phyloP scores from a whole-genome alignment of 345 rosid species.

The Salix caprea region DNA sequence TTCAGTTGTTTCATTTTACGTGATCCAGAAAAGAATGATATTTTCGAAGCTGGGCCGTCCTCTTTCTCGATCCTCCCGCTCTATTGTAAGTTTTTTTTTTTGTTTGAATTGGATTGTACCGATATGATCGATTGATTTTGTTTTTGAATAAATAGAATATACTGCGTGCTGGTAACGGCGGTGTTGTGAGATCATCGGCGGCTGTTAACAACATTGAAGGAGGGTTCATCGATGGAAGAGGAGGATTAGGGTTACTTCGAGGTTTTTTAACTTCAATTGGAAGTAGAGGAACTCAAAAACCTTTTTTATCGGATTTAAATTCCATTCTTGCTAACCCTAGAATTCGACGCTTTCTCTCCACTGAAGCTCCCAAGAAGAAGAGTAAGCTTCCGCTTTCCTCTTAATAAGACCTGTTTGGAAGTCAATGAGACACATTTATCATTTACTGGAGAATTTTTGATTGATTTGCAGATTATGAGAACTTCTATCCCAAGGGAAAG shows the following conservation, averaged over 20 bases:
- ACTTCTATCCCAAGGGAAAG: constrained; percentile 72
- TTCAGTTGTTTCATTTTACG: too few relatives aligned
- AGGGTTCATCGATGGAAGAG: neutral
- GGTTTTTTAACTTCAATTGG: constrained; percentile 51
- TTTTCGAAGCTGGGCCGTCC: constrained; percentile 57
- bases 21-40: constrained; percentile 32
- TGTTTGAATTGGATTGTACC: too few relatives aligned
- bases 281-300: constrained; percentile 26
- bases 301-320: constrained; percentile 41
- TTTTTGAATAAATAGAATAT: constrained; percentile 3
- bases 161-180: constrained; percentile 6
- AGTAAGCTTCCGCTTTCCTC: constrained; percentile 31
- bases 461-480: constrained; percentile 69
- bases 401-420: neutral
- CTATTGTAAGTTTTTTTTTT: constrained; percentile 31
- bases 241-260: constrained; percentile 49
- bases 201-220: neutral
- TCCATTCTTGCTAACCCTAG: constrained; percentile 63
- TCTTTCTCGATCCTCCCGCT: constrained; percentile 48
- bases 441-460: neutral
- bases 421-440: neutral
- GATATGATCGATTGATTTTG: neutral
- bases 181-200: constrained; percentile 20
- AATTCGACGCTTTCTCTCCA: constrained; percentile 56
- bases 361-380: constrained; percentile 67